phyloP scores from a whole-genome alignment of 345 rosid species.

The Eucalyptus erythrocorys region DNA sequence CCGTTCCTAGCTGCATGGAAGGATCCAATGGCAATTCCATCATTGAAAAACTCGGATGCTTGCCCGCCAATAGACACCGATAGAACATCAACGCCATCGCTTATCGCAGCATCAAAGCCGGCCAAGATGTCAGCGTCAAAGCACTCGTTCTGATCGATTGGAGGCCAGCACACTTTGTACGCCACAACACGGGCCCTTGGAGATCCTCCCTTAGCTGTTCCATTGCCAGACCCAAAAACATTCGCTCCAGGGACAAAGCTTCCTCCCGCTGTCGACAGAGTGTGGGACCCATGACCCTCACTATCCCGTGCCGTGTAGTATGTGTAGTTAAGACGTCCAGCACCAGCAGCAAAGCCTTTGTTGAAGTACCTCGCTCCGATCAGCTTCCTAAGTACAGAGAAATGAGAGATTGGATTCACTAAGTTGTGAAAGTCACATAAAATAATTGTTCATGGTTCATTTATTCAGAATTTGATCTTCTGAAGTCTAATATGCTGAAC shows the following conservation, averaged over 20 bases:
- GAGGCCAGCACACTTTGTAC: slow-evolving; percentile 31
- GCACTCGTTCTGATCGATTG: neutral
- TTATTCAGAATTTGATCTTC: neutral
- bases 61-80: slow-evolving; percentile 21
- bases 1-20: slow-evolving; percentile 28
- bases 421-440: neutral
- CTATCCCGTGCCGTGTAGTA: slow-evolving; percentile 10
- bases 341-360: neutral
- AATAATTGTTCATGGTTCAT: neutral
- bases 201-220: slow-evolving; percentile 32
- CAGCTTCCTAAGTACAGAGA: slow-evolving; percentile 16
- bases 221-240: slow-evolving; percentile 3
- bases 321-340: neutral
- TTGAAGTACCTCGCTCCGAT: slow-evolving; percentile 24
- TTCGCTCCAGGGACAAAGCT: slow-evolving; percentile 9
- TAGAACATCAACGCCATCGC: slow-evolving; percentile 38
- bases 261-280: slow-evolving; percentile 31
- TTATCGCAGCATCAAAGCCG: slow-evolving; percentile 25
- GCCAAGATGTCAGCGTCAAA: slow-evolving; percentile 17
- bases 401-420: neutral
- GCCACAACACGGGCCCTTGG: slow-evolving; percentile 33
- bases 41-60: neutral
- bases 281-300: slow-evolving; percentile 33
- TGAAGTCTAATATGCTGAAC: neutral
- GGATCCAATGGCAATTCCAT: slow-evolving; percentile 22